Conservation (phyloP, 2,329 filamentous ascomycete genomes). For the Diaporthe australafricana region DNA sequence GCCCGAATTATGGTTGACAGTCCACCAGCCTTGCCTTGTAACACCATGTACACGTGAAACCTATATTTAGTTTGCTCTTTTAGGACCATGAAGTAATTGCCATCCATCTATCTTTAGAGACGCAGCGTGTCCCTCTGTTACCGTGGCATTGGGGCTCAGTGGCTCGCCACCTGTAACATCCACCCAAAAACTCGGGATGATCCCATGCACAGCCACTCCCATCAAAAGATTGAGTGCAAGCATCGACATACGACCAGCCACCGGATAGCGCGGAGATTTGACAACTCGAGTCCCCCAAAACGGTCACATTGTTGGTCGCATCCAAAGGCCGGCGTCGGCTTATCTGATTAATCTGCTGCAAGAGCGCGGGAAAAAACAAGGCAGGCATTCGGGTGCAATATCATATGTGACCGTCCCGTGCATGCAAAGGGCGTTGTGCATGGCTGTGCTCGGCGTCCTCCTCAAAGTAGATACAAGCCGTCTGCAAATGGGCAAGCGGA, state of each 20-base stretch:
- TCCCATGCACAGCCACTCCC: neutral
- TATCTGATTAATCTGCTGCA: neutral
- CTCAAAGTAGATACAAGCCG: neutral
- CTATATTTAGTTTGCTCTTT: neutral
- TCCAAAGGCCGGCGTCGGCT: neutral
- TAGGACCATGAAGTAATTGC: neutral
- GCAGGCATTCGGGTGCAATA: neutral
- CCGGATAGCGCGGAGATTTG: slow-evolving; percentile 2
- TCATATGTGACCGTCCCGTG: neutral
- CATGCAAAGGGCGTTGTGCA: neutral
- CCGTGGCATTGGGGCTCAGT: slow-evolving; percentile 3
- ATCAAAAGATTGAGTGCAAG: too few species aligned
- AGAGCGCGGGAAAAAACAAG: neutral
- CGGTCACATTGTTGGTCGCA: neutral
- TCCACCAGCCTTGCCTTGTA: too few species aligned
- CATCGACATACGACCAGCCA: too few species aligned
- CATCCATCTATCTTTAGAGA: slow-evolving; percentile 27
- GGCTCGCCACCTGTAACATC: neutral
- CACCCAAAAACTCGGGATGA: slow-evolving; percentile 1
- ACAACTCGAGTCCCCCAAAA: neutral
- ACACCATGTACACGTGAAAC: neutral
- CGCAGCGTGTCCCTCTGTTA: neutral
- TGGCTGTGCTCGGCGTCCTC: neutral
- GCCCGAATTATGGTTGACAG: too few species aligned
- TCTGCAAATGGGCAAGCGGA: neutral